Evolutionary conservation across 2,329 filamentous ascomycete genomes (phyloP).

Genomic region (Aspergillus nomiae): DNA sequence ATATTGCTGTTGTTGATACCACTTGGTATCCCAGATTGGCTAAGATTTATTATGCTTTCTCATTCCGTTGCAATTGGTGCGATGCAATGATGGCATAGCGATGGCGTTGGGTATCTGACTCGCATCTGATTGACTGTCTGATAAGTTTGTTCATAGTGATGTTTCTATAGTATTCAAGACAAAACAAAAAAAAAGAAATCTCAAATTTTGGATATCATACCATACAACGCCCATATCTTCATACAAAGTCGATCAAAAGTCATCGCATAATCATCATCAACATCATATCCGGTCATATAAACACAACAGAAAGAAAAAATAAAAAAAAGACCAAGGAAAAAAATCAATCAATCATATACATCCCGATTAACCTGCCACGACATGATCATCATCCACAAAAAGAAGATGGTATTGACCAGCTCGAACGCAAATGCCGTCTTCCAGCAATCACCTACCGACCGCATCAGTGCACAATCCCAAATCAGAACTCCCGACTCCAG

Average conservation of each 20-base stretch:
- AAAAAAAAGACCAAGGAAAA: conserved; percentile 5
- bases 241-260: neutral
- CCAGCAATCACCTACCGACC: conserved; percentile 58
- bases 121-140: neutral
- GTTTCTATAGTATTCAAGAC: neutral
- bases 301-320: neutral
- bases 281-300: conserved; percentile 1
- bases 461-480: conserved; percentile 10
- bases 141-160: neutral
- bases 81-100: conserved; percentile 36
- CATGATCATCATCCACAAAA: conserved; percentile 68
- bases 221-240: conserved; percentile 1
- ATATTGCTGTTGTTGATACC: neutral
- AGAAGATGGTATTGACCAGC: conserved; percentile 64
- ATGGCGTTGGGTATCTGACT: conserved; percentile 22
- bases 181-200: neutral
- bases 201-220: conserved; percentile 3
- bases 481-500: no score
- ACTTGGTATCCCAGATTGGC: neutral
- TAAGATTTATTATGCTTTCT: conserved; percentile 12
- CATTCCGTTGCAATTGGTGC: conserved; percentile 21
- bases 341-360: conserved; percentile 25
- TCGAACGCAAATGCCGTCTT: conserved; percentile 65
- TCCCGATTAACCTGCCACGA: conserved; percentile 55
- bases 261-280: conserved; percentile 6